These are phyloP conservation scores for Rhizophagus sp. DNA, from an alignment of 192 early-diverging fungal genomes.

Conservation along the genomic window DNA sequence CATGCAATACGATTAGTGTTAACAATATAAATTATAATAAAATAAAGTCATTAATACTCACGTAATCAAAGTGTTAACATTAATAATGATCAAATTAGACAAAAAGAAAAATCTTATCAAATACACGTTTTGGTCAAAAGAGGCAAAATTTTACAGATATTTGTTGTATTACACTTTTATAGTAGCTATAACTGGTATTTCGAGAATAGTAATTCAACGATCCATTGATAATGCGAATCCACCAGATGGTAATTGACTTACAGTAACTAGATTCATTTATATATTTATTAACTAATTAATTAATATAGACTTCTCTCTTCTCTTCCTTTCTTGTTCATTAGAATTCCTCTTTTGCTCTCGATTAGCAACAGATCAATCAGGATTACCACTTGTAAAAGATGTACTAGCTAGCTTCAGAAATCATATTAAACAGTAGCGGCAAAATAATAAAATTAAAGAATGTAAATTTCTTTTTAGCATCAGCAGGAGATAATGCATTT, in stretches of 20 bases:
- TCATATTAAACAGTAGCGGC: constrained; percentile 39
- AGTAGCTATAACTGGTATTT: constrained; percentile 60
- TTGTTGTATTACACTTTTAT: constrained; percentile 68
- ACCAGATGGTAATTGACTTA: constrained; percentile 42
- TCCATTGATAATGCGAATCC: constrained; percentile 50
- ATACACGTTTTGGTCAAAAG: constrained; percentile 47
- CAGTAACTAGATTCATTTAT: background rate
- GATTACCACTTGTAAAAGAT: constrained; percentile 23
- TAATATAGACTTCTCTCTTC: background rate
- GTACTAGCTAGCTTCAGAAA: constrained; percentile 39
- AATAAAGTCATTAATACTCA: too few relatives aligned
- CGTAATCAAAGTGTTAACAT: background rate
- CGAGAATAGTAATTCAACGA: constrained; percentile 55
- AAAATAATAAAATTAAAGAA: constrained; percentile 38
- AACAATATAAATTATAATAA: too few relatives aligned
- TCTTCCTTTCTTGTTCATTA: background rate
- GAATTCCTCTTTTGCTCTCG: background rate
- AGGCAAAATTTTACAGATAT: constrained; percentile 73
- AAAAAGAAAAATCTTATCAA: constrained; percentile 11
- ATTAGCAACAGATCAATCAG: background rate
- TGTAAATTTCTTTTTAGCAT: constrained; percentile 39
- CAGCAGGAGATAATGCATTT: constrained; percentile 29
- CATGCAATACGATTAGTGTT: too few relatives aligned
- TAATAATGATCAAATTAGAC: background rate
- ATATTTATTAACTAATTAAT: background rate